Percentiles rank a stretch among this genome's conserved stretches.
phyloP scores from a whole-genome alignment of 2,329 filamentous ascomycete genomes.

The Aureobasidium sp. region DNA sequence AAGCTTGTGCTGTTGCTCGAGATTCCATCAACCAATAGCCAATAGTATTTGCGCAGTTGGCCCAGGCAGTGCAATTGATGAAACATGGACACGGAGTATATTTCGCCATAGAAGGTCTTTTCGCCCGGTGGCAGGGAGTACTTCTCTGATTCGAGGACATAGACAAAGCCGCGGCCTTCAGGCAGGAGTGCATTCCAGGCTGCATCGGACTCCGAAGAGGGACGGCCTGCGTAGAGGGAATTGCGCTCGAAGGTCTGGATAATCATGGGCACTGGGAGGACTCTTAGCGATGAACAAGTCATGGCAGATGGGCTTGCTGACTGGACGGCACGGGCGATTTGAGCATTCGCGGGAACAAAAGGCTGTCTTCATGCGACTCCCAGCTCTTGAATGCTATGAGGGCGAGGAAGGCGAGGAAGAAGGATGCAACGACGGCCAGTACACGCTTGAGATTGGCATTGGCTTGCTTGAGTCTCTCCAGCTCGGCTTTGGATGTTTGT shows the following conservation, averaged over 20 bases:
- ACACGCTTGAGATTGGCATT: slow-evolving; percentile 6
- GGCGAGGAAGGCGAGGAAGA: neutral
- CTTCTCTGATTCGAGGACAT: slow-evolving; percentile 21
- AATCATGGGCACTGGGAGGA: slow-evolving; percentile 18
- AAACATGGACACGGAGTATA: slow-evolving; percentile 31
- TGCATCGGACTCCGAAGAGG: slow-evolving; percentile 22
- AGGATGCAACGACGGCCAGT: neutral
- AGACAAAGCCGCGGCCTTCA: slow-evolving; percentile 29
- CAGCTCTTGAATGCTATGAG: slow-evolving; percentile 6
- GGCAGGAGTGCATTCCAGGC: slow-evolving; percentile 27
- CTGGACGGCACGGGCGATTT: neutral
- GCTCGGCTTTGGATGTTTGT: neutral
- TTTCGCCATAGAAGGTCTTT: slow-evolving; percentile 20
- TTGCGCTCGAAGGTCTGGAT: slow-evolving; percentile 23
- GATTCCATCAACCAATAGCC: slow-evolving; percentile 22
- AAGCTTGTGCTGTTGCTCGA: slow-evolving; percentile 21
- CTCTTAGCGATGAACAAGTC: neutral
- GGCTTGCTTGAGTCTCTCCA: neutral
- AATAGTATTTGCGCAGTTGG: slow-evolving; percentile 26
- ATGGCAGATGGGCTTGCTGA: neutral
- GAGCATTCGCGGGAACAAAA: neutral
- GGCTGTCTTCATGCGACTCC: neutral
- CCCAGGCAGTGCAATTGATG: slow-evolving; percentile 31
- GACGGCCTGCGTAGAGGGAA: slow-evolving; percentile 21
- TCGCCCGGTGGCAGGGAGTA: slow-evolving; percentile 26